These are phyloP conservation scores for Fusarium bactridioides DNA, from an alignment of 2,329 filamentous ascomycete species.

Conservation along the genomic window DNA sequence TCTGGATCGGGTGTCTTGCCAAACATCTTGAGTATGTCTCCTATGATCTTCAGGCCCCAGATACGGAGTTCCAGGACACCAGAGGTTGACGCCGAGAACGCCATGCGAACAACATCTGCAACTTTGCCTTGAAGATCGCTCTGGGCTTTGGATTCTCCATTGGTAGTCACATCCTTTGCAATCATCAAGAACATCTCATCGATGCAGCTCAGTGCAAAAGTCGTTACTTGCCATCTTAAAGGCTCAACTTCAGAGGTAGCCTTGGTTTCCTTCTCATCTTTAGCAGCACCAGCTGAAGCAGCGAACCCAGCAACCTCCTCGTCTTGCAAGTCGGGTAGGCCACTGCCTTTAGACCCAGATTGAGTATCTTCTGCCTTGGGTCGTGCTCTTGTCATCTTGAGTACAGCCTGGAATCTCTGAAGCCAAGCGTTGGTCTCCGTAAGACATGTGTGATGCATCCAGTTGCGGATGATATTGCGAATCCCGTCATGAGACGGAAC, in stretches of 20 bases:
- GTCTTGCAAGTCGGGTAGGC: conserved; percentile 83
- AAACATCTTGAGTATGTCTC: conserved; percentile 93
- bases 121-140: conserved; percentile 81
- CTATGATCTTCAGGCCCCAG: conserved; percentile 92
- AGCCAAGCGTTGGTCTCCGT: conserved; percentile 86
- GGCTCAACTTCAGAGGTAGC: conserved; percentile 77
- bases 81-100: conserved; percentile 95
- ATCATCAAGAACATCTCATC: conserved; percentile 83
- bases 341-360: conserved; percentile 55
- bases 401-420: conserved; percentile 83
- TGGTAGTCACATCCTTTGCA: conserved; percentile 78
- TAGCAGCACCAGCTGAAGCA: conserved; percentile 69
- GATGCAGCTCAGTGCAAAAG: conserved; percentile 90
- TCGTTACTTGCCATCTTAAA: conserved; percentile 92
- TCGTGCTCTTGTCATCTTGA: conserved; percentile 85
- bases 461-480: conserved; percentile 88
- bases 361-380: conserved; percentile 60
- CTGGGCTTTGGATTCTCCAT: conserved; percentile 81
- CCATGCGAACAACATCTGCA: conserved; percentile 93
- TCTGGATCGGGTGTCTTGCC: conserved; percentile 95
- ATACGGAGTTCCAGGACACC: conserved; percentile 89
- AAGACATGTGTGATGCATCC: conserved; percentile 90
- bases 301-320: conserved; percentile 98
- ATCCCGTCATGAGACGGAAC: conserved; percentile 79
- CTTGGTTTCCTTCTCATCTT: conserved; percentile 62